Base-by-base conservation (phyloP, 345 rosid genomes). In the Gossypium turneri region DNA sequence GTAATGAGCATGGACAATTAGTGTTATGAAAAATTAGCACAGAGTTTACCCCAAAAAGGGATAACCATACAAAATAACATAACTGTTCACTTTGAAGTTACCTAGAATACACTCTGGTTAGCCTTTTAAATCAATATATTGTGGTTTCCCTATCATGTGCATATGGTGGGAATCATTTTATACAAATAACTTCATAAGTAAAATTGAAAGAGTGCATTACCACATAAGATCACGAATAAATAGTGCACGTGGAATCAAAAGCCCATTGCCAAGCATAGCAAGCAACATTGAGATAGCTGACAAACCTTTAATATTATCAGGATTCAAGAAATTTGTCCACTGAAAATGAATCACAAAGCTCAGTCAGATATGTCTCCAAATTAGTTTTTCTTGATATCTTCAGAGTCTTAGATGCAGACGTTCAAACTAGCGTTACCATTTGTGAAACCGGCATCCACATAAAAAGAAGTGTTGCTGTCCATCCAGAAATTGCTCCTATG, bases 361-460 rank as follows among this genome's bases (percentile, higher is more conserved):
- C 62, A 13, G 62, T 84, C 69, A 82, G 80, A 68, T 71, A 73
- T 73, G 34, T 19, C 72, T 24, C 55, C 16, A 13, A 34, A 60
- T 29, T n/a, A 19, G 48, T 16, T 52, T 52, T 34, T 20, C 61
- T 47, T 52, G 67, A 44, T 70, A 61, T 11, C 47, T 25, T 48
- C 52, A 50, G 48, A 69, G n/a, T 58, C 57, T 75, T 56, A 7
- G 15, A 41, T 12, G 56, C 16, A 52, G 5, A 61, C 65, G 80
- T 75, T 72, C 22, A 6, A 47, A 44, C 16, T 9, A 60, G 43
- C 25, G 72, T 74, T 77, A 94, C 98, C 98, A 90, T 88, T 76
- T 92, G 97, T 2, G 97, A 79, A 70, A 94, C 91, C 59, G 97
- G 94, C 97, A 94, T 94, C 97, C 97, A 92, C 98, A 94, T 94